phyloP scores from a whole-genome alignment of 1,284 basidiomycete genomes.

The Papiliotrema flavescens region DNA sequence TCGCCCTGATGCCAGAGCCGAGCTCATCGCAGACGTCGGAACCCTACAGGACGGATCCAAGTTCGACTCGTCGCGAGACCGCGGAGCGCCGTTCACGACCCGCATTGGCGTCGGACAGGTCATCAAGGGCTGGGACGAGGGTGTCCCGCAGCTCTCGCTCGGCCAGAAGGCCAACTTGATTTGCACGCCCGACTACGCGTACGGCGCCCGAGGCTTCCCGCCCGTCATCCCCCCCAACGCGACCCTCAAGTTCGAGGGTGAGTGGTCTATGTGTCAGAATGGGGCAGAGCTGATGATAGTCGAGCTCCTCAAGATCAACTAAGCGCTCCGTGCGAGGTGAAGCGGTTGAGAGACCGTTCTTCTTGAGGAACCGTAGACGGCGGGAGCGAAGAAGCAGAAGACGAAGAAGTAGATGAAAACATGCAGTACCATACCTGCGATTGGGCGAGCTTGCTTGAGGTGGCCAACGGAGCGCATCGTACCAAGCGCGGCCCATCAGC shows the following conservation, averaged over 20 bases:
- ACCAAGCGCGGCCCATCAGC: too few relatives aligned
- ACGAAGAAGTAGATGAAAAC: slow-evolving; percentile 3
- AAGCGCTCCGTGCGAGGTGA: slow-evolving; percentile 1
- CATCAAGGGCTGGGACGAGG: slow-evolving; percentile 76
- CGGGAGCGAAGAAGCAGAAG: neutral
- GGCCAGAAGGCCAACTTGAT: slow-evolving; percentile 71
- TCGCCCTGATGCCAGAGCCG: neutral
- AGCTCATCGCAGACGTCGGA: slow-evolving; percentile 40
- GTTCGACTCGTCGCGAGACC: slow-evolving; percentile 52
- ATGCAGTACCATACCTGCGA: neutral
- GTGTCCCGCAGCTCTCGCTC: slow-evolving; percentile 58
- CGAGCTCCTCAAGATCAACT: slow-evolving; percentile 70
- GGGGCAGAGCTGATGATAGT: slow-evolving; percentile 45
- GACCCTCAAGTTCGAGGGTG: slow-evolving; percentile 66
- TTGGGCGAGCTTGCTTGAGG: too few relatives aligned
- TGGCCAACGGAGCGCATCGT: too few relatives aligned
- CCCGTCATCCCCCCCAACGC: slow-evolving; percentile 75
- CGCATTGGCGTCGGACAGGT: slow-evolving; percentile 60
- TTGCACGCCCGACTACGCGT: slow-evolving; percentile 39
- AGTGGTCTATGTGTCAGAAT: slow-evolving; percentile 40
- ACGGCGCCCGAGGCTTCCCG: slow-evolving; percentile 57
- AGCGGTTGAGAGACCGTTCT: neutral
- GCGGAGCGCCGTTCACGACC: slow-evolving; percentile 62
- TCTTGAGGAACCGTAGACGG: neutral
- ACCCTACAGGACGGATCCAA: slow-evolving; percentile 50